Evolutionary conservation across 2,329 filamentous ascomycete species (phyloP).

Genomic region (Ophiocordyceps polyrhachis-furcata): DNA sequence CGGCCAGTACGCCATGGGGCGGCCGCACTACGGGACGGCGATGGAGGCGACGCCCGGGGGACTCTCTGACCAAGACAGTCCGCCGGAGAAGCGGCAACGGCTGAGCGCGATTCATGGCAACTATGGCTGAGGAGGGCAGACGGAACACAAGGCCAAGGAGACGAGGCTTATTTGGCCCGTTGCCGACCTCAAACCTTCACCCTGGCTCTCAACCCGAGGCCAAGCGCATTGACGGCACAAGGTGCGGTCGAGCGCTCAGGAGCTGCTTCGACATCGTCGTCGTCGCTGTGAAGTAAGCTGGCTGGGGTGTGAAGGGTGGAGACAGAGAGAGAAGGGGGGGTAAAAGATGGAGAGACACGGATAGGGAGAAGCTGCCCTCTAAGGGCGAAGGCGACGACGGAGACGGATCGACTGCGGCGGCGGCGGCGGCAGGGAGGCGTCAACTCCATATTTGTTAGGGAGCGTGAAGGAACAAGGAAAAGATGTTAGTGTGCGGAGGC

Average conservation of each 20-base stretch:
- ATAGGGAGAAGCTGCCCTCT: no score
- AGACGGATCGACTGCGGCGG: not conserved
- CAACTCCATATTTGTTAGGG: not conserved
- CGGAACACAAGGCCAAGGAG: not conserved
- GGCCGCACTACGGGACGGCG: conserved; percentile 8
- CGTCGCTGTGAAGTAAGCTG: no score
- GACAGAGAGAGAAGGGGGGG: no score
- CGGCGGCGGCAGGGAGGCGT: not conserved
- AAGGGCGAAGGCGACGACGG: no score
- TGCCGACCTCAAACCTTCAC: not conserved
- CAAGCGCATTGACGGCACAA: not conserved
- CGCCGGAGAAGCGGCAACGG: conserved; percentile 33
- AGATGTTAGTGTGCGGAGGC: not conserved
- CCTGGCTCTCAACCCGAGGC: not conserved
- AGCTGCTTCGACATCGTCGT: no score
- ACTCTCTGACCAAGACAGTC: conserved; percentile 22
- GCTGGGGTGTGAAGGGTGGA: no score
- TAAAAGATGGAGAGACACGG: no score
- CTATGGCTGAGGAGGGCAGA: conserved; percentile 14
- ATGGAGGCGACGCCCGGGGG: conserved; percentile 13
- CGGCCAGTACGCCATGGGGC: conserved; percentile 17
- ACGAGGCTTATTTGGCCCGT: not conserved
- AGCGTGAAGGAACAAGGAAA: not conserved
- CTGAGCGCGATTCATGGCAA: conserved; percentile 24
- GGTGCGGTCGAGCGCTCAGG: no score